Evolutionary conservation across 2,329 filamentous ascomycete genomes (phyloP), one percentile per base, ranked within the genome.

Genomic region (Sarocladiaceae sp.): DNA sequence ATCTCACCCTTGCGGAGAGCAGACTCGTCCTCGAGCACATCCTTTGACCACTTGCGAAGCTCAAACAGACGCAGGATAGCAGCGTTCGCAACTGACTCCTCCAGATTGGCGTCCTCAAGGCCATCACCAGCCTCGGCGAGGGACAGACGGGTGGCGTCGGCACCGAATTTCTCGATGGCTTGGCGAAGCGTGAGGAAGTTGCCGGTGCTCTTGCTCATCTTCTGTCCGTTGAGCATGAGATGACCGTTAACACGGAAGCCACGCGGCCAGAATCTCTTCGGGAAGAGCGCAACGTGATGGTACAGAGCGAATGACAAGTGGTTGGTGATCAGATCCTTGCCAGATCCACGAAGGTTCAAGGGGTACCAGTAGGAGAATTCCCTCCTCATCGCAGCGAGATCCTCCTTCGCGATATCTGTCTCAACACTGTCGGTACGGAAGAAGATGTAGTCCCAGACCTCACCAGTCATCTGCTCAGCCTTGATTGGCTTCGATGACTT

Each of bases 321-420:
- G 69, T 95, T 95, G 50, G 86, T 83, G 54, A 95, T 90, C 51
- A 95, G 72, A 61, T 95, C 91, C 72, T 97, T 97, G 55, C 91
- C 93, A 27, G 85, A 93, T 33, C 86, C 82, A 55, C 89, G 78
- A 53, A 95, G 72, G 58, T 97, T 91, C 43, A 97, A 72, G 32
- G 93, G 93, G 65, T 97, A 98, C 74, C 88, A 97, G 76, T 96
- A 98, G 63, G 93, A 85, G 57, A 97, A 97, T 57, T 95, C 88
- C 58, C 90, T 79, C 48, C 89, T 79, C 85, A 98, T 85, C 32
- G 78, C 76, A 58, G 87, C 78, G 34, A 98, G 74, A 3, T 78
- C 78, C 48, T 83, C 79, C 64, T 83, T 80, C 48, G 81, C 73
- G 48, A 96, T 94, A 31, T 82, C 82, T 13, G 83, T 79, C 21